Base-by-base conservation (phyloP, 176 grass and related monocot species). In the Triticum dicoccoides region DNA sequence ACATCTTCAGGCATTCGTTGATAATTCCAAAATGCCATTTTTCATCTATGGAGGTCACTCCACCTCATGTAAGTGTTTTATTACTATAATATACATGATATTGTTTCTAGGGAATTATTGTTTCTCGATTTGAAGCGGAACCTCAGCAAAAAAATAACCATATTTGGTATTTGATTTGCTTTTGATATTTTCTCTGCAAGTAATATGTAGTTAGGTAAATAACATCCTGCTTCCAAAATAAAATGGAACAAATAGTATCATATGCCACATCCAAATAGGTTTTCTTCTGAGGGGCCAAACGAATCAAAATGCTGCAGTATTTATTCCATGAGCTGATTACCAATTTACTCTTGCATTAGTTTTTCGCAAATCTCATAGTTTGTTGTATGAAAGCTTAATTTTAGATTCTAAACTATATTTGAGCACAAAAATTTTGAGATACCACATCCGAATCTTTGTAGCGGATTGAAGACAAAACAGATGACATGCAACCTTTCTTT, bases 1-100 rank as follows among this genome's bases (percentile, higher is more conserved):
- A 24, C 20, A 75, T 27, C 11, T 87, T 38, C 86, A 94, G 90
- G 86, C 90, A 97, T 88, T 94, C 95, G 18, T 91, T 97, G 64
- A 88, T 97, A 69, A 92, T 97, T 89, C 95, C 95, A 86, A 97
- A 97, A 88, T 65, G 59, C 9, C 95, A 97, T 91, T 94, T 87
- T 81, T 89, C 92, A 33, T 92, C 90, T 17, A 69, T 97, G 4
- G 88, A 89, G 44, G 90, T 82, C 74, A 97, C 92, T 42, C 90
- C 95, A 87, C 92, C 92, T 54, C 44, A 78, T 80, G 95, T 97
- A 85, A 89, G 90, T 80, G 72, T 5, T 49, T 69, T 9, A 18
- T 42, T 65, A 73, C 61, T 71, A 7, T 70, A 59, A 17, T 73
- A 11, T 2, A 44, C 34, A 42, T 3, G 9, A 86, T 3, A 61